Evolutionary conservation across 2,329 filamentous ascomycete genomes (phyloP).

Genomic region (Fusarium burgessii): DNA sequence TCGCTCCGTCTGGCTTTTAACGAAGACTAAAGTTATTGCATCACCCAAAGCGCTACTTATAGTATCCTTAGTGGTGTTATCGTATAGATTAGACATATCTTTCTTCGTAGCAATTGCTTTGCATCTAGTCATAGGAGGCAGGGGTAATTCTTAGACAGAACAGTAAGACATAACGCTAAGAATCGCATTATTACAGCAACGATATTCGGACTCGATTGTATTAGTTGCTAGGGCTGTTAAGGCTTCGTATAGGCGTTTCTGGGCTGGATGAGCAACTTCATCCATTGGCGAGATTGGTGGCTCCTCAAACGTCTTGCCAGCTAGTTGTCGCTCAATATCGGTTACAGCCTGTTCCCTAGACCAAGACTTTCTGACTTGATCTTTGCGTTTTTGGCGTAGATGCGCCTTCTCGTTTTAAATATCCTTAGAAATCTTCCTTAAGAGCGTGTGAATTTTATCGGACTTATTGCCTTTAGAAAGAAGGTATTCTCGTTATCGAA

Average conservation of each 20-base stretch:
- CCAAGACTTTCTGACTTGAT: background rate
- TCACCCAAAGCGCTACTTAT: background rate
- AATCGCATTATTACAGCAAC: conserved; percentile 1
- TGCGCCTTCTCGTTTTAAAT: background rate
- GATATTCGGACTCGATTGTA: background rate
- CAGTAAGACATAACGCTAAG: conserved; percentile 8
- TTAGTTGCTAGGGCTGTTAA: background rate
- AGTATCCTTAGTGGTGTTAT: rapidly evolving
- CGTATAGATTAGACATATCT: background rate
- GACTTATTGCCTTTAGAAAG: background rate
- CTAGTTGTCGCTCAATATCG: background rate
- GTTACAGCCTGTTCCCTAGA: background rate
- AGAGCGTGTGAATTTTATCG: background rate
- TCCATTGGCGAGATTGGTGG: background rate
- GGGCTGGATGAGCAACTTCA: background rate
- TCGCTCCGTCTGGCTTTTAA: background rate
- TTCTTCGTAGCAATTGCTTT: background rate
- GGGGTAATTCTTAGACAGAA: background rate
- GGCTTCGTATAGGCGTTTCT: background rate
- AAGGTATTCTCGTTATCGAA: background rate
- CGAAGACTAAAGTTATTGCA: conserved; percentile 10
- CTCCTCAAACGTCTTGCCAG: background rate
- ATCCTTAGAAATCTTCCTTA: background rate
- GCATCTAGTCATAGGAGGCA: background rate
- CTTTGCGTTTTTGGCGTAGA: background rate